Base-by-base conservation (phyloP, 192 early-diverging fungal species). In the Powellomyces hirtus region DNA sequence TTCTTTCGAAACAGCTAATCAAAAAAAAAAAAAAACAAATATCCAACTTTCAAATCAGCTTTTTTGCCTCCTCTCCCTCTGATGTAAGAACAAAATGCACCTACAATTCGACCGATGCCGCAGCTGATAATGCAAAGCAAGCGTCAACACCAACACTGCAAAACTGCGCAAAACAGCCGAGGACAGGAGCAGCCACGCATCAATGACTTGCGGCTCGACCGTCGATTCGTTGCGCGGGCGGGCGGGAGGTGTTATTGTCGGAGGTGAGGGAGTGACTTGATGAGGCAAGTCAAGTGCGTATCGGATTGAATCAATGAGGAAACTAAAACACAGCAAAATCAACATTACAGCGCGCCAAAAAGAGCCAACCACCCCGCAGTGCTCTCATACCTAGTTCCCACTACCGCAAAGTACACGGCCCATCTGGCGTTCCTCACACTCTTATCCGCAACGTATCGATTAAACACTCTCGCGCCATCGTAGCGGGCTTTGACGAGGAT, bases 111-210 rank as follows among this genome's bases (percentile, higher is more conserved):
- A 79, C 27, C 78, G 68, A 52, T 79, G 45, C 35, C 55, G 52
- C 14, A 37, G 45, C 64, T 79, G 74, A 37, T 77, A 49, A 38
- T 79, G 36, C 24, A 79, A 60, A 1, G 72, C 78, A n/a, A 77
- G 40, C n/a, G 72, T 38, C 4, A 69, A 40, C 51, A 71, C 58
- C 3, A 77, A 44, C 4, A 68, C 61, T 13, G 71, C 42, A 26
- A 62, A 34, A 34, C 57, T 51, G 33, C 78, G 59, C 22, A 68
- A 36, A 10, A 68, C 36, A 2, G 59, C 71, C 16, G 69, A 72
- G 8, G 33, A 46, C 35, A 79, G 22, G 5, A 79, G 49, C 33
- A 79, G 27, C 78, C 78, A 79, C 4, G 74, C 61, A 64, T 79
- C 78, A 20, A 79, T 76, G n/a, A 70, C 46, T 24, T 71, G 38